These are phyloP conservation scores for Micractinium conductrix DNA, from an alignment of 139 green algal genomes.

Conservation along the genomic window DNA sequence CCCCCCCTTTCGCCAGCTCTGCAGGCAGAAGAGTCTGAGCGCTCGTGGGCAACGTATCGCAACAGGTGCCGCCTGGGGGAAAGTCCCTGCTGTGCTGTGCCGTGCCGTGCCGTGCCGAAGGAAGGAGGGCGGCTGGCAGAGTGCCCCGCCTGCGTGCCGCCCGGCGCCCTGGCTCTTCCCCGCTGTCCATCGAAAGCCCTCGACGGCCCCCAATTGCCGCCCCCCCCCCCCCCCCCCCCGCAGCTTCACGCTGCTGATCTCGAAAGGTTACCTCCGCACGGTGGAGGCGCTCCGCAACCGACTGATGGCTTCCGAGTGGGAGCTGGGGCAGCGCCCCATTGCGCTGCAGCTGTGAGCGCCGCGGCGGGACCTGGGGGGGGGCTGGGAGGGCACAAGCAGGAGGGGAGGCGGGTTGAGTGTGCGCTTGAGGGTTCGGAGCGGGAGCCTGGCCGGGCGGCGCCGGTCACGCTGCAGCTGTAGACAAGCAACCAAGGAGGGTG, in stretches of 20 bases:
- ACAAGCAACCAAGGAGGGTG: neutral
- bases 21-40: slow-evolving; percentile 2
- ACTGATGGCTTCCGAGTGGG: slow-evolving; percentile 40
- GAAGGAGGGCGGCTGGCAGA: too few species aligned
- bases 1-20: neutral
- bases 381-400: too few species aligned
- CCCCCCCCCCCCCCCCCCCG: neutral
- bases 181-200: too few species aligned
- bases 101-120: neutral
- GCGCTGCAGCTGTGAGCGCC: slow-evolving; percentile 25
- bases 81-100: neutral
- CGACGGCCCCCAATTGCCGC: too few species aligned
- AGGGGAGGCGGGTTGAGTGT: too few species aligned
- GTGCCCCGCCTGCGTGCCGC: neutral
- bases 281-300: slow-evolving; percentile 30
- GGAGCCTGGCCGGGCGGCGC: too few species aligned
- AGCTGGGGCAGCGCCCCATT: slow-evolving; percentile 31
- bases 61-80: too few species aligned
- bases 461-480: too few species aligned
- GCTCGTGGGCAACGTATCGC: slow-evolving; percentile 28
- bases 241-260: slow-evolving; percentile 25
- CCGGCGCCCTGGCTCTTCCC: neutral
- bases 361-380: too few species aligned
- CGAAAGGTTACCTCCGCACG: slow-evolving; percentile 37
- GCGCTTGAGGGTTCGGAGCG: too few species aligned